A percentile compares a stretch with the other conserved stretches of the same genome.
These are phyloP conservation scores for Hymenoscyphus fructigenus DNA, from an alignment of 2,329 filamentous ascomycete genomes.

Conservation along the genomic window DNA sequence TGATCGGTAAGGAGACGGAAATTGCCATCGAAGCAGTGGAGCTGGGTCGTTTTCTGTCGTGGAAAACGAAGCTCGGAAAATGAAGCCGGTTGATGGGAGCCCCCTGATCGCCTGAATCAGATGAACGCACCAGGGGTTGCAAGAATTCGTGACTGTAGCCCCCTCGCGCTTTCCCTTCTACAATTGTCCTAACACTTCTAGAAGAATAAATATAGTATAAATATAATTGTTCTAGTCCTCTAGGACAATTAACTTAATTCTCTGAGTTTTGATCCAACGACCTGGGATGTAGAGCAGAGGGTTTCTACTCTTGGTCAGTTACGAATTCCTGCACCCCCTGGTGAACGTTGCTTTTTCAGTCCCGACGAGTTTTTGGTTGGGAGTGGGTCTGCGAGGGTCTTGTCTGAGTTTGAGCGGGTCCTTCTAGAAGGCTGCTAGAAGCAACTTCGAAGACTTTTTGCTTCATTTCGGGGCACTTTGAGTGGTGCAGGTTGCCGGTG, in stretches of 20 bases:
- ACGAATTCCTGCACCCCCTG: no score
- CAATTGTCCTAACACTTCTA: no score
- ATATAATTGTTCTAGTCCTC: no score
- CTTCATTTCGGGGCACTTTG: conserved; percentile 3
- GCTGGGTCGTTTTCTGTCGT: neutral
- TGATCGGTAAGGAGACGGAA: conserved; percentile 11
- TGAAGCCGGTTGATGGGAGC: conserved; percentile 1
- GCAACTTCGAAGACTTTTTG: neutral
- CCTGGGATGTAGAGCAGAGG: no score
- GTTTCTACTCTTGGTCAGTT: no score
- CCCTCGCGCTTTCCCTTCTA: no score
- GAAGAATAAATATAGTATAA: no score
- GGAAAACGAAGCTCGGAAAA: conserved; percentile 11
- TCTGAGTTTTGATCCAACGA: no score
- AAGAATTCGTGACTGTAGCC: no score
- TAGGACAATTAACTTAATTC: no score
- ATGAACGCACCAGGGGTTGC: no score
- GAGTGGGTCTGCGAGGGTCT: neutral
- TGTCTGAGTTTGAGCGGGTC: neutral
- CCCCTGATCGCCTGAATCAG: conserved; percentile 11
- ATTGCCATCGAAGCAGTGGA: conserved; percentile 12
- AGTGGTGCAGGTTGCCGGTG: conserved; percentile 4
- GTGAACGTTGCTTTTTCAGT: conserved; percentile 6
- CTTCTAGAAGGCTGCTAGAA: conserved; percentile 9
- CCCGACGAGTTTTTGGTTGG: conserved; percentile 3